Evolutionary conservation across 495 filamentous ascomycete genomes (phyloP).

Genomic region (Pyrenula aspistea): DNA sequence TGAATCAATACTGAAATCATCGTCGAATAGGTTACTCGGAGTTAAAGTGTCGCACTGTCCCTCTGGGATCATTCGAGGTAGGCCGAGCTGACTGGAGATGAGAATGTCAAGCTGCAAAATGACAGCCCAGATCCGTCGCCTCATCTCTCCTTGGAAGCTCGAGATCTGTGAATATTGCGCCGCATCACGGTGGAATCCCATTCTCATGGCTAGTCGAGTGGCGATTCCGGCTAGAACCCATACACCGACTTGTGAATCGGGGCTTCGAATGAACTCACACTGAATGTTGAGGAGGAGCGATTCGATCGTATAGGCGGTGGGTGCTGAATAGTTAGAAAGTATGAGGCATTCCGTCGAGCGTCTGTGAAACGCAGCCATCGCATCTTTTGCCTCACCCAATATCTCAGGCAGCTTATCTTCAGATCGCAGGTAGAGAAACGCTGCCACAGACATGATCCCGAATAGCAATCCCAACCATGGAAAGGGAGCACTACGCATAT

Average conservation of each 20-base stretch:
- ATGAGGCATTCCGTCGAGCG: conserved; percentile 20
- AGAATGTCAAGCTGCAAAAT: conserved; percentile 14
- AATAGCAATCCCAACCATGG: conserved; percentile 28
- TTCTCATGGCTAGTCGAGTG: conserved; percentile 29
- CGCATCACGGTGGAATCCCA: conserved; percentile 34
- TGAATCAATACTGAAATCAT: conserved; percentile 16
- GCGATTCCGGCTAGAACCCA: conserved; percentile 25
- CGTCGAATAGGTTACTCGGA: conserved; percentile 15
- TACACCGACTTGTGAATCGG: conserved; percentile 23
- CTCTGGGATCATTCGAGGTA: conserved; percentile 14
- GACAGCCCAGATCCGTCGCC: conserved; percentile 15
- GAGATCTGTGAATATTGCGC: conserved; percentile 24
- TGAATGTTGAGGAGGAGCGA: conserved; percentile 26
- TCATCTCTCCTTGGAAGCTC: conserved; percentile 16
- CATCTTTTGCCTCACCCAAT: conserved; percentile 7
- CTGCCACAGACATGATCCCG: conserved; percentile 18
- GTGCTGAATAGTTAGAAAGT: conserved; percentile 21
- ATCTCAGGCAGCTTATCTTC: conserved; percentile 15
- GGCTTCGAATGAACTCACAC: conserved; percentile 22
- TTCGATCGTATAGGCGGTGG: conserved; percentile 23
- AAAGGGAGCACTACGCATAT: too few species aligned
- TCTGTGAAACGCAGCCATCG: conserved; percentile 15
- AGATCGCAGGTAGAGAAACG: conserved; percentile 17
- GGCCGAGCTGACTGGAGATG: conserved; percentile 17
- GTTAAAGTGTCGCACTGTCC: conserved; percentile 14